These are phyloP conservation scores for Alternaria solani DNA, from an alignment of 2,329 filamentous ascomycete species.

Conservation along the genomic window DNA sequence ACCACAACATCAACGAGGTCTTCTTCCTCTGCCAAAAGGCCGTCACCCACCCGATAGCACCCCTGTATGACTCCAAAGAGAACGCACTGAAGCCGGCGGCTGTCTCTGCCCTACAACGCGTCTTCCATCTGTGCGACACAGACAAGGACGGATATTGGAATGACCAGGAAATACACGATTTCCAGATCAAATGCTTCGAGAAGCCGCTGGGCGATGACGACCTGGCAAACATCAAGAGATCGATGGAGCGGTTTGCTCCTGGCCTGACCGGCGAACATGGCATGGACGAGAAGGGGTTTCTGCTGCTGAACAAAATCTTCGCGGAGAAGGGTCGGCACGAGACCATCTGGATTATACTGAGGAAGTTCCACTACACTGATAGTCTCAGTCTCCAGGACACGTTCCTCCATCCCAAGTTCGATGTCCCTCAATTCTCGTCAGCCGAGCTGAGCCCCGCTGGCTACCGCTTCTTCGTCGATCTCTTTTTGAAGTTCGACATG, in stretches of 20 bases:
- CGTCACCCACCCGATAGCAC: conserved; percentile 95
- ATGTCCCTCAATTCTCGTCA: conserved; percentile 90
- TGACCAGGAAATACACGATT: conserved; percentile 88
- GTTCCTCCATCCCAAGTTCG: conserved; percentile 92
- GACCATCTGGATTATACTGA: conserved; percentile 96
- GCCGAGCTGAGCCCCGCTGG: conserved; percentile 93
- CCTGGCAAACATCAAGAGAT: conserved; percentile 87
- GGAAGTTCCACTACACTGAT: conserved; percentile 96
- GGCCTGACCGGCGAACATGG: conserved; percentile 67
- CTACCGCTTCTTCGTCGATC: conserved; percentile 96
- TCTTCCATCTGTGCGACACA: conserved; percentile 96
- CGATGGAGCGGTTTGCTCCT: conserved; percentile 75
- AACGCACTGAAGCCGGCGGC: conserved; percentile 84
- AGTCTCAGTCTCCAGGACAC: conserved; percentile 89
- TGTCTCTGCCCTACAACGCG: conserved; percentile 81
- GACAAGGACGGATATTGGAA: conserved; percentile 94
- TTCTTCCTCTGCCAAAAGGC: conserved; percentile 99
- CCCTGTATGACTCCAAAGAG: conserved; percentile 96
- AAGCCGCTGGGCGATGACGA: conserved; percentile 84
- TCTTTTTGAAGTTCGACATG: conserved; percentile 94
- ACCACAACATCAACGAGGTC: conserved; percentile 90
- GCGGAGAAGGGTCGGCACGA: conserved; percentile 97
- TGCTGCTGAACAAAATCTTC: conserved; percentile 93
- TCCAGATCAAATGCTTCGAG: conserved; percentile 90
- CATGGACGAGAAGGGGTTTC: conserved; percentile 82